phyloP scores from a whole-genome alignment of 2,329 filamentous ascomycete genomes.

The Aspergillus hortae region DNA sequence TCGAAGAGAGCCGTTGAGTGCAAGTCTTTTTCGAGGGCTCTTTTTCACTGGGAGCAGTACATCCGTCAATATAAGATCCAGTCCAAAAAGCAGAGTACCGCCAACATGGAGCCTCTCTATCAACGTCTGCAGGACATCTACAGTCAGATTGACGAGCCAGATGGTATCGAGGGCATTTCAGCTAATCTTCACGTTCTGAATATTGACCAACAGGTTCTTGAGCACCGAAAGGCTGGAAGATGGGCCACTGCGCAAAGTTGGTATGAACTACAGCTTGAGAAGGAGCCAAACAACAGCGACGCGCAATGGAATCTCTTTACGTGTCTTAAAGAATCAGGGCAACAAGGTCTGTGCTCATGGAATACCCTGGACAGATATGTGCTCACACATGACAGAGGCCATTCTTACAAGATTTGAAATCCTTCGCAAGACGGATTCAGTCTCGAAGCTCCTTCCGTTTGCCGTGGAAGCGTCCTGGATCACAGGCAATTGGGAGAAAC shows the following conservation, averaged over 20 bases:
- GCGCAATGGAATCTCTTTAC: slow-evolving; percentile 79
- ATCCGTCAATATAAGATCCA: slow-evolving; percentile 58
- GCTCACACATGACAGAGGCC: slow-evolving; percentile 55
- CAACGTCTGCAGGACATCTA: slow-evolving; percentile 89
- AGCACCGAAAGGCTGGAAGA: slow-evolving; percentile 86
- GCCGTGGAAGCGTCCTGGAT: slow-evolving; percentile 92
- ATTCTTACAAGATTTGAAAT: slow-evolving; percentile 82
- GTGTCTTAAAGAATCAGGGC: slow-evolving; percentile 91
- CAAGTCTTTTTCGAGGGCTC: slow-evolving; percentile 82
- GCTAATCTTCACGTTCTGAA: slow-evolving; percentile 81
- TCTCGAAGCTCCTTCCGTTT: slow-evolving; percentile 70
- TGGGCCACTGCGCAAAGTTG: slow-evolving; percentile 96
- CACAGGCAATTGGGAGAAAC: slow-evolving; percentile 72
- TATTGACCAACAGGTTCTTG: slow-evolving; percentile 87
- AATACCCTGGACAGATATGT: too few species aligned
- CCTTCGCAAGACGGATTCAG: slow-evolving; percentile 54
- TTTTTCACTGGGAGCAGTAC: slow-evolving; percentile 94
- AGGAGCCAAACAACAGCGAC: slow-evolving; percentile 71
- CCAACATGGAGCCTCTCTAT: slow-evolving; percentile 62
- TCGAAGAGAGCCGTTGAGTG: slow-evolving; percentile 88
- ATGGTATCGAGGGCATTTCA: slow-evolving; percentile 92
- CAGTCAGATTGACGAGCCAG: slow-evolving; percentile 94
- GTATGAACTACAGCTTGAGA: slow-evolving; percentile 87
- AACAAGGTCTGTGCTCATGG: slow-evolving; percentile 65
- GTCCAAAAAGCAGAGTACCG: slow-evolving; percentile 46